Conservation (phyloP, 306 rosid species). For the Abrus precatorius region DNA sequence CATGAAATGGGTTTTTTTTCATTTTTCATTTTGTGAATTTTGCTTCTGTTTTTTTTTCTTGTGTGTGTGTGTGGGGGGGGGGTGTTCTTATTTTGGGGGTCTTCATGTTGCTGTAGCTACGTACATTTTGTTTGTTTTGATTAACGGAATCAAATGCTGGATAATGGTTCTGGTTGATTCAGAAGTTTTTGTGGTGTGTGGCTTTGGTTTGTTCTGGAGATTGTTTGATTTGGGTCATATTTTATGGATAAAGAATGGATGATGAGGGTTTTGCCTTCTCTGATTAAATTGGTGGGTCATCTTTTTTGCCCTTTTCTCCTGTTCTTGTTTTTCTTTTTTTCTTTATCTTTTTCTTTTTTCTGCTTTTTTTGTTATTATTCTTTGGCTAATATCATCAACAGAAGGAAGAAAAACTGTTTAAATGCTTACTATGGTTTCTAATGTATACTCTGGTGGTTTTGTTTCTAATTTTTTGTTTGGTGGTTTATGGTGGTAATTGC, state of each 20-base stretch:
- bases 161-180: slow-evolving; percentile 19
- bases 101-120: slow-evolving; percentile 20
- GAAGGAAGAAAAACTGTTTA: slow-evolving; percentile 41
- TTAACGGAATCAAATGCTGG: slow-evolving; percentile 21
- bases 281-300: slow-evolving; percentile 66
- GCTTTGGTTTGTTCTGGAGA: slow-evolving; percentile 29
- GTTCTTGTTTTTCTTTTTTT: neutral
- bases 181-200: slow-evolving; percentile 19
- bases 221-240: slow-evolving; percentile 34
- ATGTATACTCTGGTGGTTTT: slow-evolving; percentile 46
- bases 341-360: slow-evolving; percentile 1
- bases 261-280: slow-evolving; percentile 51
- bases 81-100: neutral
- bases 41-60: neutral
- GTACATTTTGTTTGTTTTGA: slow-evolving; percentile 8
- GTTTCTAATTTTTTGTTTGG: slow-evolving; percentile 10
- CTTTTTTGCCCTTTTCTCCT: slow-evolving; percentile 41
- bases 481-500: neutral
- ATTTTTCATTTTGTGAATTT: neutral
- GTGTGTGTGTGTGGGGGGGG: neutral
- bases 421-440: slow-evolving; percentile 30
- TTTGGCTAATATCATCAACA: slow-evolving; percentile 19
- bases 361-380: slow-evolving; percentile 31
- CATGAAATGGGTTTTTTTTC: slow-evolving; percentile 13
- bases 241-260: slow-evolving; percentile 42